These are phyloP conservation scores for Cyclostephanos invisitatus DNA, from an alignment of 108 stramenopile species.

Conservation along the genomic window DNA sequence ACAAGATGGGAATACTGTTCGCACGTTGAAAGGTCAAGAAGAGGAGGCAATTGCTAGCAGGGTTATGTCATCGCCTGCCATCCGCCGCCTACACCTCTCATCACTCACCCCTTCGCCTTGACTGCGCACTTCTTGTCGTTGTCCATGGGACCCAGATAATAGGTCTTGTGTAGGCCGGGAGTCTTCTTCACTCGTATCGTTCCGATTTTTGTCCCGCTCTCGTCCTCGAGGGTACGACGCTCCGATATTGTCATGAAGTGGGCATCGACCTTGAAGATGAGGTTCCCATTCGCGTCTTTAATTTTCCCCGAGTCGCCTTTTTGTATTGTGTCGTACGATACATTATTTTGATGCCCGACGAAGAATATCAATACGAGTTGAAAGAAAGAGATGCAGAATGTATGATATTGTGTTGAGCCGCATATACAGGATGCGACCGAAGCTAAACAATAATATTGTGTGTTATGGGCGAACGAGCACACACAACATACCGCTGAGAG, in stretches of 20 bases:
- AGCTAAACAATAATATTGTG: not conserved
- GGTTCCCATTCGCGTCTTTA: slow-evolving; percentile 13
- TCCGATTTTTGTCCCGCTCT: not conserved
- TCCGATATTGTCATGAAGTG: slow-evolving; percentile 12
- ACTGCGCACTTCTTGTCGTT: slow-evolving; percentile 23
- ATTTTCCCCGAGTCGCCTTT: slow-evolving; percentile 18
- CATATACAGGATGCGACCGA: not conserved
- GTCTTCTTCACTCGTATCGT: slow-evolving; percentile 12
- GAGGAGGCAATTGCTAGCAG: too few relatives aligned
- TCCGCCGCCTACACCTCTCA: not conserved
- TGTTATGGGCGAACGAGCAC: not conserved
- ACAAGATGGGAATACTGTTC: not conserved
- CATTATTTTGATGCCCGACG: not conserved
- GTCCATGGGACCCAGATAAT: slow-evolving; percentile 15
- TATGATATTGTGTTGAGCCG: not conserved
- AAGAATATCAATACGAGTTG: too few relatives aligned
- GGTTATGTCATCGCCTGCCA: too few relatives aligned
- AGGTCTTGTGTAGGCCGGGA: not conserved
- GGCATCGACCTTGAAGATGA: slow-evolving; percentile 19
- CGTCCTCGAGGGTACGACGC: slow-evolving; percentile 15
- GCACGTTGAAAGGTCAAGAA: not conserved
- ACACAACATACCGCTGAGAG: not conserved
- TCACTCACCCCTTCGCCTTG: slow-evolving; percentile 10
- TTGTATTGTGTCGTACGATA: not conserved
- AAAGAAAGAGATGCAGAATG: not conserved